Conservation (phyloP, 345 rosid genomes). For the Firmiana major region DNA sequence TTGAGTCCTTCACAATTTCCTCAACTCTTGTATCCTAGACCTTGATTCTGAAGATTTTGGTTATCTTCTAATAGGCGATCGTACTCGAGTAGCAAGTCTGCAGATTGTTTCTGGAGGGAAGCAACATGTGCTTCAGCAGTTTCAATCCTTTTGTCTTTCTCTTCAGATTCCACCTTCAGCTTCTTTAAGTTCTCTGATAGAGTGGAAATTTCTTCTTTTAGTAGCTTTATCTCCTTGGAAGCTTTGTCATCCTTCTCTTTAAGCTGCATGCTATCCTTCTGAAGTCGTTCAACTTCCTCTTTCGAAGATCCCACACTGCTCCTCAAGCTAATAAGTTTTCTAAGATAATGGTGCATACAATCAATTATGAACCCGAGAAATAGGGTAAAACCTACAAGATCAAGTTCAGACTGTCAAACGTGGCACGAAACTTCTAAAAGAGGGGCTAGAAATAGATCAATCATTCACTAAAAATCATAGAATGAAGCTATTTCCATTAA, state of each 20-base stretch:
- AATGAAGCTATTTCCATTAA: not conserved
- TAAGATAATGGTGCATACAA: slow-evolving; percentile 77
- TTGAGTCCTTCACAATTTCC: slow-evolving; percentile 13
- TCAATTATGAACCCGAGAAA: slow-evolving; percentile 89
- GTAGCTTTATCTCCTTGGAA: slow-evolving; percentile 47
- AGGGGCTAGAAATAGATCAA: not conserved
- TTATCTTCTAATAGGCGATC: slow-evolving; percentile 83
- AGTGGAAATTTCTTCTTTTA: slow-evolving; percentile 44
- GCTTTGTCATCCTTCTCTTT: slow-evolving; percentile 68
- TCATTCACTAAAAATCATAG: not conserved
- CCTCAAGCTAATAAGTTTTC: slow-evolving; percentile 58
- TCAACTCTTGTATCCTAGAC: slow-evolving; percentile 42
- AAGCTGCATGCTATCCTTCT: slow-evolving; percentile 49
- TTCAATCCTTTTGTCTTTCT: slow-evolving; percentile 65
- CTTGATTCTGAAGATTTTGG: slow-evolving; percentile 76
- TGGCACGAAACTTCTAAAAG: not conserved
- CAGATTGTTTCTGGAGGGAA: slow-evolving; percentile 80
- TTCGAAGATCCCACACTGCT: slow-evolving; percentile 53
- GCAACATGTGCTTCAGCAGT: slow-evolving; percentile 77
- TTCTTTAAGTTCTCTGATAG: slow-evolving; percentile 56
- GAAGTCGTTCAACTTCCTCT: slow-evolving; percentile 63
- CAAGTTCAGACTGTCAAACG: slow-evolving; percentile 18
- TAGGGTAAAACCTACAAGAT: slow-evolving; percentile 71
- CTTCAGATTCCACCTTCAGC: slow-evolving; percentile 58
- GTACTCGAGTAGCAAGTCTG: slow-evolving; percentile 79